Evolutionary conservation across 2,329 filamentous ascomycete genomes (phyloP), one percentile per base, ranked within the genome.

Genomic region (Berkeleyomyces basicola): DNA sequence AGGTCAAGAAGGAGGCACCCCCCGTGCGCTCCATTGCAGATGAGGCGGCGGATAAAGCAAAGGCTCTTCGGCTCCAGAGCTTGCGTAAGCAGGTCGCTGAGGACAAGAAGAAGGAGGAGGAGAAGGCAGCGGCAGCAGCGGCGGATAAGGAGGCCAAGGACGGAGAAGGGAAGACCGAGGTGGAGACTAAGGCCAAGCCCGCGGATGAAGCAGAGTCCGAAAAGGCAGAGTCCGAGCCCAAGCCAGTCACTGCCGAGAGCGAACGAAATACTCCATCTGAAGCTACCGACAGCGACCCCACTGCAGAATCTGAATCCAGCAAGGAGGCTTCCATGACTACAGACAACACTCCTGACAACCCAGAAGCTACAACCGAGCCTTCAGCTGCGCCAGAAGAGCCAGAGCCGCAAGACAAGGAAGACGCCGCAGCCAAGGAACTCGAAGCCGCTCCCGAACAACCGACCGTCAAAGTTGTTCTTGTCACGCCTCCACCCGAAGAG

Each of bases 1-100:
- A 64, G 1, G 47, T 60, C 46, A 67, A 70, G 63, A 65, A 68
- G 58, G 68, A 68, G 63, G 63, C 70, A 7, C 68, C 80, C 10
- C 77, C 80, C 1, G 72, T 81, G 58, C 75, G 76, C 66, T 80
- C 78, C 68, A 76, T 83, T 59, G 82, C 82, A 49, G 79, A 88
- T 68, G 85, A 90, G 70, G 83, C 80, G 58, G 83, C 83, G 0
- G 74, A 79, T 68, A 85, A 81, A 71, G 83, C 83, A 59, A 85
- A 85, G 73, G 77, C 83, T 67, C 74, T 79, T 67, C 78, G 77
- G 62, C 75, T 83, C 65, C 76, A 81, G 66, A 74, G 71, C 67
- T 70, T 83, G 65, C 75, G 79, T 61, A 77, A 80, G 62, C 82
- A 82, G 71, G 79, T 80, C 4, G 78, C 78, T 59, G 78, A 78